Conservation (phyloP, 1,284 basidiomycete genomes). For the Takashimella tepidaria region DNA sequence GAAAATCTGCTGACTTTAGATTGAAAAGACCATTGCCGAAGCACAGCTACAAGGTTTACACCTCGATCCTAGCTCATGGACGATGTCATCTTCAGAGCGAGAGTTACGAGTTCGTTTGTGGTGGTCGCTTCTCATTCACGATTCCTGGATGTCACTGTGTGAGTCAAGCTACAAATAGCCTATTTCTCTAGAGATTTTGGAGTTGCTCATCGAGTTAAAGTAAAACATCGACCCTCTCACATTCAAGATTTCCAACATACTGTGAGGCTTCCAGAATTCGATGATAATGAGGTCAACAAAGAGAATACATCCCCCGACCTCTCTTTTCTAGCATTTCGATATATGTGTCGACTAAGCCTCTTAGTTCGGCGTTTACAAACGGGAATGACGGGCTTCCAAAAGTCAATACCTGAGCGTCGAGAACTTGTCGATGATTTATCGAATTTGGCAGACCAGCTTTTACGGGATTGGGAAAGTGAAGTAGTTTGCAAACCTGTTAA, state of each 20-base stretch:
- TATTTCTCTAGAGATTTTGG: conserved; percentile 1
- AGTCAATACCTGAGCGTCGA: conserved; percentile 11
- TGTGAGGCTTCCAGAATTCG: conserved; percentile 11
- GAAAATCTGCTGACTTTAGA: too few species aligned
- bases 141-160: conserved; percentile 29
- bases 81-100: conserved; percentile 22
- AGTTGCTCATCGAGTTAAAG: conserved; percentile 4
- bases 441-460: conserved; percentile 12
- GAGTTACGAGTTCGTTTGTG: conserved; percentile 23
- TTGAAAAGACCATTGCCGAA: conserved; percentile 28
- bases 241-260: conserved; percentile 20
- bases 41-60: conserved; percentile 32
- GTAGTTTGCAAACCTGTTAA: not conserved
- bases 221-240: conserved; percentile 31
- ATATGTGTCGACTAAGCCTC: conserved; percentile 21
- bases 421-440: conserved; percentile 13
- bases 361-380: conserved; percentile 22
- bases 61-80: conserved; percentile 19
- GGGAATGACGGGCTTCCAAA: conserved; percentile 17
- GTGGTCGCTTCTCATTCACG: conserved; percentile 28
- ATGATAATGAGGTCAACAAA: too few species aligned
- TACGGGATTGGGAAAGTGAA: conserved; percentile 11
- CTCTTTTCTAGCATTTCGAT: conserved; percentile 15
- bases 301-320: too few species aligned
- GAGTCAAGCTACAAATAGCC: too few species aligned